phyloP scores from a whole-genome alignment of 305 asterid species.

The Withania somnifera region DNA sequence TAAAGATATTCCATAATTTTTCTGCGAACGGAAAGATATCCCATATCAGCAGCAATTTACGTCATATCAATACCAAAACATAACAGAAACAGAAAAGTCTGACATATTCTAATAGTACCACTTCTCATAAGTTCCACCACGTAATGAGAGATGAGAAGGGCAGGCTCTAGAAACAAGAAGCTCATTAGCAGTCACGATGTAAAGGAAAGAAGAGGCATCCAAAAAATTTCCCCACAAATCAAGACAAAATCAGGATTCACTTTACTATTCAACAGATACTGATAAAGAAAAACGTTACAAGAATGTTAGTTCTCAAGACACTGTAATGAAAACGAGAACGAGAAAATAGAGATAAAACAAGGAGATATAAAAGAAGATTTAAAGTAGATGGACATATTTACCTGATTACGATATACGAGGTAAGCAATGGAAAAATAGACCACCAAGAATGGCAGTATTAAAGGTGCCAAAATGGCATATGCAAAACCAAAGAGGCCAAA shows the following conservation, averaged over 20 bases:
- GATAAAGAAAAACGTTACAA: not conserved
- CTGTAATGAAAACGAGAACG: not conserved
- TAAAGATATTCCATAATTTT: too few species aligned
- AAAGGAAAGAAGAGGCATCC: not conserved
- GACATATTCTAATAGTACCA: not conserved
- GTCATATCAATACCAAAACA: not conserved
- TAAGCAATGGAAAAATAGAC: constrained; percentile 29
- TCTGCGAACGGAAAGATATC: too few species aligned
- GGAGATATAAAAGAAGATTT: not conserved
- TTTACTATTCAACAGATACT: not conserved
- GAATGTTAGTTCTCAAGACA: not conserved
- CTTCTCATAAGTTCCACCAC: not conserved
- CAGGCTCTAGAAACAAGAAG: not conserved
- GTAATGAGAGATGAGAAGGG: not conserved
- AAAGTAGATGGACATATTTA: not conserved
- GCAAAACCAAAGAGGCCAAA: constrained; percentile 30
- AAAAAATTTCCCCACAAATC: not conserved
- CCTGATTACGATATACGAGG: constrained; percentile 32
- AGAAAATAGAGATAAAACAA: not conserved
- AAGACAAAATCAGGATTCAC: not conserved
- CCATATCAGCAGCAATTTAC: not conserved
- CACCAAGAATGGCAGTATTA: constrained; percentile 26
- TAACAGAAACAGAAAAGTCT: not conserved
- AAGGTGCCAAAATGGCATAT: constrained; percentile 26
- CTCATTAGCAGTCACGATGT: not conserved